phyloP scores from a whole-genome alignment of 495 filamentous ascomycete species.

The Neurospora sp. region DNA sequence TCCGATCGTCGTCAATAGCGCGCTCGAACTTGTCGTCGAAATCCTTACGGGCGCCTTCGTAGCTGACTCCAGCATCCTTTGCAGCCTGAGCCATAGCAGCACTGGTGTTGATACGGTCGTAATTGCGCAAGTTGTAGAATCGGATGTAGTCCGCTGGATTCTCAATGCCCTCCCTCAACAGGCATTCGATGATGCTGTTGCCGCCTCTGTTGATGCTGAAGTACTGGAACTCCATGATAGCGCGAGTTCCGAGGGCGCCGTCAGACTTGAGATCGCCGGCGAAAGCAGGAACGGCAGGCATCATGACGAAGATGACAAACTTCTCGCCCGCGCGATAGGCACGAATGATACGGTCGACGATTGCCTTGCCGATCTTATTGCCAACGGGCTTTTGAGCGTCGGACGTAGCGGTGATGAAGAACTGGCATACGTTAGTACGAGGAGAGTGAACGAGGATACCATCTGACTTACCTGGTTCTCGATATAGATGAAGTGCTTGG shows the following conservation, averaged over 20 bases:
- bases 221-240: slow-evolving; percentile 87
- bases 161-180: slow-evolving; percentile 61
- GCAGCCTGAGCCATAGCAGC: slow-evolving; percentile 54
- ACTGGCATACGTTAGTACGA: slow-evolving; percentile 24
- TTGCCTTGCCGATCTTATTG: slow-evolving; percentile 80
- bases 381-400: slow-evolving; percentile 66
- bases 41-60: slow-evolving; percentile 57
- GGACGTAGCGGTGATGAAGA: slow-evolving; percentile 88
- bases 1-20: background rate
- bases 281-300: slow-evolving; percentile 83
- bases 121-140: slow-evolving; percentile 92
- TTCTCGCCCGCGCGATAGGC: slow-evolving; percentile 60
- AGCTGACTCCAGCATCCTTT: slow-evolving; percentile 56
- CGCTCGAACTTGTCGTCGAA: slow-evolving; percentile 45
- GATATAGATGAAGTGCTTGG: slow-evolving; percentile 82
- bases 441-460: too few relatives aligned
- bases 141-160: slow-evolving; percentile 67
- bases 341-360: slow-evolving; percentile 77
- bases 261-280: slow-evolving; percentile 78
- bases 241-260: slow-evolving; percentile 71
- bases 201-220: slow-evolving; percentile 80
- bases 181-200: slow-evolving; percentile 71
- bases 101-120: slow-evolving; percentile 78
- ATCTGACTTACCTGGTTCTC: slow-evolving; percentile 60
- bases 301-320: slow-evolving; percentile 77